Evolutionary conservation across 345 rosid genomes (phyloP), one percentile per base, ranked within the genome.

Genomic region (Adansonia digitata): DNA sequence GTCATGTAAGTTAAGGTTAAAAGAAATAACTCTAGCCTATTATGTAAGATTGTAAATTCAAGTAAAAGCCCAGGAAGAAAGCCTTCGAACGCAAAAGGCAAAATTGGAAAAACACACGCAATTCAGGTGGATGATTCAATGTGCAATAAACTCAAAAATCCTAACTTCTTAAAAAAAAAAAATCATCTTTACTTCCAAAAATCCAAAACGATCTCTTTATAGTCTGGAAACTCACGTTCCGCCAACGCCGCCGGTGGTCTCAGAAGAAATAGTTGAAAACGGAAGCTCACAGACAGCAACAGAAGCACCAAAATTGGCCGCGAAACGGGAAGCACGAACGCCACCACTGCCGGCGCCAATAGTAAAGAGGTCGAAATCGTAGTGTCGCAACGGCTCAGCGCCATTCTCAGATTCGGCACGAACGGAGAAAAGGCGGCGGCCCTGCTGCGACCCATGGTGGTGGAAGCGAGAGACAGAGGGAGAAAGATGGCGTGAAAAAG

Each of bases 201-300:
- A n/a, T n/a, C n/a, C n/a, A 66, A 42, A 14, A 26, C 12, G 9
- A 0, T 22, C 0, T 5, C 14, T 10, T 10, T 7, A 49, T 20
- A 18, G 37, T 22, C 17, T 12, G 43, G 13, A 40, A 40, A 74
- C 97, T 86, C 82, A 94, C 98, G 97, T 94, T 78, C 98, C 98
- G 39, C 98, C 98, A 39, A 92, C 91, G 78, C 98, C 97, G 31
- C 98, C 98, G 24, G 91, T 74, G 13, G 95, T 86, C 17, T 94
- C 98, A 8, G 98, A 94, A 64, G 98, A 92, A 59, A 94, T 86
- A 64, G 97, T 86, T 40, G 95, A 82, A 76, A 92, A 94, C 0
- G 98, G 98, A 5, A 94, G 98, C 83, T 94, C 98, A 67, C 98
- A 94, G 48, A 94, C 86, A 71, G 98, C 98, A 60, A 90, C 98